Evolutionary conservation across 345 rosid species (phyloP).

Genomic region (Jatropha curcas): DNA sequence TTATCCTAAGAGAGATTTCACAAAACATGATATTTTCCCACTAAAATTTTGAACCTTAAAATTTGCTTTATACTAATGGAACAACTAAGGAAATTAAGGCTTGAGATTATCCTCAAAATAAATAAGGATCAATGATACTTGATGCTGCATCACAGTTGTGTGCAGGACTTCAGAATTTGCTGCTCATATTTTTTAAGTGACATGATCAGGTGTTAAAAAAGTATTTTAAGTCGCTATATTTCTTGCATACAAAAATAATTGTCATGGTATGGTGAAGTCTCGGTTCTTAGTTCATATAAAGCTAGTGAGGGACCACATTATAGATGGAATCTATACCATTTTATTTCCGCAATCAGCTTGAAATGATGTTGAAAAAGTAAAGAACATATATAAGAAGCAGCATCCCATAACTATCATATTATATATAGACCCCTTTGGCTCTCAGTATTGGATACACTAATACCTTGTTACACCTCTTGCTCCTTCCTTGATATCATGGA

Average conservation of each 20-base stretch:
- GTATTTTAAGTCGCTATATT: not conserved
- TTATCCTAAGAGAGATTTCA: not conserved
- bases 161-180: not conserved
- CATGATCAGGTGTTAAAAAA: not conserved
- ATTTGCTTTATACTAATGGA: too few species aligned
- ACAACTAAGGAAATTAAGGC: not conserved
- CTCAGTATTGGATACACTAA: not conserved
- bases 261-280: conserved; percentile 8
- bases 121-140: not conserved
- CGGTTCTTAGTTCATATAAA: conserved; percentile 22
- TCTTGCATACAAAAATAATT: not conserved
- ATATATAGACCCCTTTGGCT: conserved; percentile 30
- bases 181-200: conserved; percentile 1
- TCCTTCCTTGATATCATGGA: conserved; percentile 37
- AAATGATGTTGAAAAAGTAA: conserved; percentile 17
- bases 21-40: too few species aligned
- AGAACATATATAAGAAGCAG: conserved; percentile 1
- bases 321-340: conserved; percentile 29
- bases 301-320: conserved; percentile 34
- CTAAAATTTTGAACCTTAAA: not conserved
- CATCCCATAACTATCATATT: conserved; percentile 6
- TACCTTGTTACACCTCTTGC: not conserved
- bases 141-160: not conserved
- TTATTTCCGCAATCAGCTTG: conserved; percentile 17
- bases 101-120: not conserved